Evolutionary conservation across 1,284 basidiomycete genomes (phyloP), one percentile per base, ranked within the genome.

Genomic region (Apiotrichum porosum): DNA sequence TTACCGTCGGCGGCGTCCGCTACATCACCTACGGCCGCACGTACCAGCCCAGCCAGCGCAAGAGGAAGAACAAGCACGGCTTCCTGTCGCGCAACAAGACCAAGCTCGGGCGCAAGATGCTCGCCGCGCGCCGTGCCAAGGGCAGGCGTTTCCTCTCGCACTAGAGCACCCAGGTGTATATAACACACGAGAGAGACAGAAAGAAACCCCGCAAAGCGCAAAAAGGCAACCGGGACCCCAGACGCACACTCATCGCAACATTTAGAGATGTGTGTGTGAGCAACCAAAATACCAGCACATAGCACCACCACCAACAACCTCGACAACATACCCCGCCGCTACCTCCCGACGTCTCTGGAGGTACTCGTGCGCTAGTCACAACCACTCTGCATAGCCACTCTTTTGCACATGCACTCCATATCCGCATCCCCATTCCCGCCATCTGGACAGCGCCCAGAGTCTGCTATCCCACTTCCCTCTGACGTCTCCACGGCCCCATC

Each of bases 41-140:
- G 69, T 94, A 92, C 67, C 88, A 92, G 66, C 89, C 89, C 3
- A 88, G 85, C 1, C 88, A 91, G 74, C 78, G 88, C 42, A 87
- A 87, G 67, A 77, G 90, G 42, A 94, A 94, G 76, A 80, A 87
- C 54, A 86, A 85, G 71, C 88, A 91, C 66, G 90, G 90, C 9
- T 94, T 91, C 69, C 76, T 94, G 32, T 78, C 83, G 0, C 80
- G 84, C 66, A 79, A 79, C 32, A 32, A 36, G 14, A 49, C 39
- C 8, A 28, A 26, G 6, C 46, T 49, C 26, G 70, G 65, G n/a
- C 54, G 65, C 46, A 65, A 82, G 67, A 81, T 85, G 39, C 73
- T 87, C 49, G 75, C 68, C 28, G 68, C 80, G 37, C 77, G 84
- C 37, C 65, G 78, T 50, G 73, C 74, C 32, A 83, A 83, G 69